Percentiles rank a stretch among this genome's conserved stretches.
These are phyloP conservation scores for Fusarium sp. DNA, from an alignment of 2,329 filamentous ascomycete genomes.

Conservation along the genomic window DNA sequence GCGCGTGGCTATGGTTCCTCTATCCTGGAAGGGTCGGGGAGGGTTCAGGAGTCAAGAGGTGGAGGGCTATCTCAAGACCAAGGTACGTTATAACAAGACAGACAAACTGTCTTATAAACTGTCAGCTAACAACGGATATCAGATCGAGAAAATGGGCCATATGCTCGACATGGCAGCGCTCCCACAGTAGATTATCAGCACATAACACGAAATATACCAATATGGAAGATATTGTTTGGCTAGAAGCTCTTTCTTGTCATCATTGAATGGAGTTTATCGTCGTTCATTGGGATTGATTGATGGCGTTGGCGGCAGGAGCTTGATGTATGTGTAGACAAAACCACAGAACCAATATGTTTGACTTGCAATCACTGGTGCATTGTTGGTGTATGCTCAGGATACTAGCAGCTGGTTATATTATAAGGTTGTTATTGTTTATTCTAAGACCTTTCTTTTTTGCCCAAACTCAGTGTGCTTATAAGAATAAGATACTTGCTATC, in stretches of 20 bases:
- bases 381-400: no score
- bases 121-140: constrained; percentile 29
- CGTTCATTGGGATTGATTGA: constrained; percentile 26
- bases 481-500: not conserved
- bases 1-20: constrained; percentile 91
- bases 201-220: not conserved
- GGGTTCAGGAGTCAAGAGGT: constrained; percentile 90
- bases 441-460: not conserved
- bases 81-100: constrained; percentile 64
- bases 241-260: constrained; percentile 8
- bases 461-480: not conserved
- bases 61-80: constrained; percentile 92
- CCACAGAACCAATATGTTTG: not conserved
- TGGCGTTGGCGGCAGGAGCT: constrained; percentile 36
- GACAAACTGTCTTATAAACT: fast-evolving
- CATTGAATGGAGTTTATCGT: constrained; percentile 36
- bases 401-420: not conserved
- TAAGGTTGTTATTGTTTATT: not conserved
- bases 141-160: constrained; percentile 91
- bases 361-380: no score
- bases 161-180: constrained; percentile 68
- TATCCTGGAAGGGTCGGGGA: constrained; percentile 88
- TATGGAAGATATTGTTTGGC: not conserved
- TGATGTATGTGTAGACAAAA: constrained; percentile 40
- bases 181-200: constrained; percentile 12